Conservation (phyloP, 1,284 basidiomycete genomes). For the Fomitopsis palustris region DNA sequence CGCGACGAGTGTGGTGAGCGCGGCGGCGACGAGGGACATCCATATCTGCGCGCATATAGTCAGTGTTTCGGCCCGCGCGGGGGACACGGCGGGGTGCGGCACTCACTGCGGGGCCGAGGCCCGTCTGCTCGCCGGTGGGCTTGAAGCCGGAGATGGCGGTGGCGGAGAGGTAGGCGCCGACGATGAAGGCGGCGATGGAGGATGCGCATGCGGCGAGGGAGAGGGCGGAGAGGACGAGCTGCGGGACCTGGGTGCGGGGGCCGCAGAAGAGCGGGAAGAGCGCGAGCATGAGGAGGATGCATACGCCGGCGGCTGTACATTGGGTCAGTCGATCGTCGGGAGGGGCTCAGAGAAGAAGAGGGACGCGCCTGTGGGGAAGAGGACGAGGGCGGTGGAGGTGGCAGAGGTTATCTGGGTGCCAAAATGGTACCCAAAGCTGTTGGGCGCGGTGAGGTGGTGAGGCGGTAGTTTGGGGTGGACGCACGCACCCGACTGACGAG, state of each 20-base stretch:
- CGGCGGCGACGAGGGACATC: background rate
- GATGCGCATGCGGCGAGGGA: background rate
- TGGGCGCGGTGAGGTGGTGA: background rate
- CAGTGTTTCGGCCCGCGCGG: background rate
- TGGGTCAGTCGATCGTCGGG: background rate
- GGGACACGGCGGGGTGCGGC: background rate
- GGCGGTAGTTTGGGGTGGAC: no score
- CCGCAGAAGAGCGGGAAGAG: background rate
- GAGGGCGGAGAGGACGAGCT: background rate
- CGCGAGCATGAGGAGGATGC: background rate
- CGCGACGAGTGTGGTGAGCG: background rate
- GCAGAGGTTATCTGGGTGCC: background rate
- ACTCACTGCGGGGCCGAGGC: background rate
- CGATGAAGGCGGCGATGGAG: slow-evolving; percentile 3
- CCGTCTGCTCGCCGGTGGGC: background rate
- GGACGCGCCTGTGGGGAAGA: background rate
- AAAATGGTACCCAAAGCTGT: background rate
- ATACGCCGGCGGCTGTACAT: background rate
- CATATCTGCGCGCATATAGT: slow-evolving; percentile 1
- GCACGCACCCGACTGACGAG: background rate
- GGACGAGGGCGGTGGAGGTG: background rate
- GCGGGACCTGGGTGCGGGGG: background rate
- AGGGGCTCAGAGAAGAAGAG: no score
- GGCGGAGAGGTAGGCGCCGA: background rate
- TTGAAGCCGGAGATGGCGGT: background rate